Base-by-base conservation (phyloP, 306 rosid genomes). In the Cucumis melo region DNA sequence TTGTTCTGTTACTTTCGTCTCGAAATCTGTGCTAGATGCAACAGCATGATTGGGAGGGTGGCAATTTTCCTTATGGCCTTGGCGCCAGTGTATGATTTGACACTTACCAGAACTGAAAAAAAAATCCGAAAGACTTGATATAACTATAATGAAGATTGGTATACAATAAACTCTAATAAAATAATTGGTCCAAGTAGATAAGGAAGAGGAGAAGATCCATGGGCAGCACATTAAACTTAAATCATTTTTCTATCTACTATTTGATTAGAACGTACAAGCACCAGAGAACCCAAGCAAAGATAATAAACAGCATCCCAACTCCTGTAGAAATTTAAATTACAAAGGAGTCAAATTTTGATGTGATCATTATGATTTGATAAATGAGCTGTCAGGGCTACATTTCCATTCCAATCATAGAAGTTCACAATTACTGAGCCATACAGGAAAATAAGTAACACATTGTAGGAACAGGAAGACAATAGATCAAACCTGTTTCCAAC, bases 81-180 rank as follows among this genome's bases (percentile, higher is more conserved):
- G 96, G 54, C 93, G 88, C 99, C 97, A 94, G 81, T 94, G 98
- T 78, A 87, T 72, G 24, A 91, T 89, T 88, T 94, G 97, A 81
- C 98, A 94, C 85, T 87, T 84, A 42, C 88, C 88, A 41, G 98
- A 90, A 85, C 98, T 93, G 83, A 60, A 88, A 89, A 27, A 27
- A 78, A 67, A 44, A 12, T 12, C 6, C 63, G 20, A 14, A 76
- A n/a, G n/a, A 56, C 67, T 75, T 19, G 29, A 71, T 19, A 48
- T 50, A 27, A 16, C 41, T 15, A 72, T 72, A 72, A 15, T 24
- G 76, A 44, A 44, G 54, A 68, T 16, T 11, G 23, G 74, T 24
- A 13, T 7, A 63, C 24, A 50, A 5, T 24, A 16, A 15, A 46
- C 5, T 19, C 15, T 0, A 16, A 17, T 50, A 5, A 24, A 17